Evolutionary conservation across 1,284 basidiomycete genomes (phyloP).

Genomic region (Wolfiporia cocos): DNA sequence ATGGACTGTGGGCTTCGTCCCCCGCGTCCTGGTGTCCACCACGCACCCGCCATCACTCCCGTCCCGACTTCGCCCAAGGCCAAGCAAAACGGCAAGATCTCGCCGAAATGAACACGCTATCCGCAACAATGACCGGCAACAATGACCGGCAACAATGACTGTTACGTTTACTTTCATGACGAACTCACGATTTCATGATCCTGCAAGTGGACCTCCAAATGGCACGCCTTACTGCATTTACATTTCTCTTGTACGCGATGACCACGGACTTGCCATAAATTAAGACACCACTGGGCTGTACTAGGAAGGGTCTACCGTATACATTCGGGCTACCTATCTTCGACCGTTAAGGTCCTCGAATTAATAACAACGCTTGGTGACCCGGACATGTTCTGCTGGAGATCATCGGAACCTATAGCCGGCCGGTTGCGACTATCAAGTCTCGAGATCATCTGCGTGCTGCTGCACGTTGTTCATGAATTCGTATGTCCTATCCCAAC

Average conservation of each 20-base stretch:
- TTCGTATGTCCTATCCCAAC: conserved; percentile 19
- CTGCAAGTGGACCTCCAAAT: too few relatives aligned
- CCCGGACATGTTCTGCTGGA: too few relatives aligned
- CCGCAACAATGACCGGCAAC: too few relatives aligned
- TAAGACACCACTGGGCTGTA: too few relatives aligned
- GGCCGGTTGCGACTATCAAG: conserved; percentile 3
- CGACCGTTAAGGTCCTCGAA: too few relatives aligned
- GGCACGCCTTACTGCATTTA: too few relatives aligned
- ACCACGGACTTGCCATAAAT: conserved; percentile 1
- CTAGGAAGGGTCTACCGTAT: too few relatives aligned
- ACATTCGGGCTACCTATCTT: too few relatives aligned
- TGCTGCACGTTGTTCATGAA: conserved; percentile 25
- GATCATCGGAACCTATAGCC: too few relatives aligned
- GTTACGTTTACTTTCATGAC: conserved; percentile 1
- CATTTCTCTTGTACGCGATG: background rate
- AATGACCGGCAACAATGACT: too few relatives aligned
- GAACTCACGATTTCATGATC: too few relatives aligned
- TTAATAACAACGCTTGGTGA: too few relatives aligned
- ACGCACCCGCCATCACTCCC: background rate
- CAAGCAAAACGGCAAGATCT: conserved; percentile 6
- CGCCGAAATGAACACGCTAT: background rate
- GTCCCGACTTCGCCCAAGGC: conserved; percentile 5
- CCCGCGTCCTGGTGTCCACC: conserved; percentile 1
- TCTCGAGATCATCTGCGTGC: conserved; percentile 22
- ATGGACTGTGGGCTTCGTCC: conserved; percentile 10